Base-by-base conservation (phyloP, 2,329 filamentous ascomycete species). In the Colletotrichum eleusines region DNA sequence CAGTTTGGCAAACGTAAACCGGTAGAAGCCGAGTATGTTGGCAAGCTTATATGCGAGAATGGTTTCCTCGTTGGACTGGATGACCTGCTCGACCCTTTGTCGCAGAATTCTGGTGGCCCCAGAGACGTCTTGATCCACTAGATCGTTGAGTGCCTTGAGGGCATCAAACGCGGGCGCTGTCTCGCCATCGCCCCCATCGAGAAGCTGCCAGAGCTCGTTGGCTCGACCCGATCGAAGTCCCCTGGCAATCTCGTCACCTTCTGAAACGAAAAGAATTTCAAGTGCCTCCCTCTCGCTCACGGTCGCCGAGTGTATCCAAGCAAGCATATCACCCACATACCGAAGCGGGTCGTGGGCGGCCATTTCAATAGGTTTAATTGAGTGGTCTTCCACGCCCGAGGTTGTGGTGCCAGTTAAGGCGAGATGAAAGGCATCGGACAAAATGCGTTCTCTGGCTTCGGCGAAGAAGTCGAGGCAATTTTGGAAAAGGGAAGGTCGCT, bases 311-410 rank as follows among this genome's bases (percentile, higher is more conserved):
- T 99, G 96, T 7, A 92, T 90, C 96, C 96, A 99, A 6, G 96
- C 96, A 18, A 99, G 87, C 95, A 99, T 99, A 78, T 99, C 96
- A 63, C 96, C 94, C 3, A 97, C 90, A 79, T 98, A 98, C 26
- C 96, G 90, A 33, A 98, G 83, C 1, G 94, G 91, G 77, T 99
- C 96, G 78, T 98, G 95, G 0, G 96, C 95, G 14, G 91, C 92
- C 75, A 98, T 89, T 78, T 99, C 95, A 73, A 99, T 99, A 0
- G 96, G 95, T 78, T 98, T 98, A 44, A 92, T 85, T 2, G 87
- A 87, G 31, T 84, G 82, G 72, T 92, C 88, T 54, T 87, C 85
- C 33, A 85, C 84, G 0, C 89, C 87, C 14, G 85, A 87, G 7
- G 88, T 83, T 16, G 86, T 84, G 1, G 84, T 87, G 46, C 95